phyloP scores from a whole-genome alignment of 345 rosid species.

The Cardamine chenopodiifolia region DNA sequence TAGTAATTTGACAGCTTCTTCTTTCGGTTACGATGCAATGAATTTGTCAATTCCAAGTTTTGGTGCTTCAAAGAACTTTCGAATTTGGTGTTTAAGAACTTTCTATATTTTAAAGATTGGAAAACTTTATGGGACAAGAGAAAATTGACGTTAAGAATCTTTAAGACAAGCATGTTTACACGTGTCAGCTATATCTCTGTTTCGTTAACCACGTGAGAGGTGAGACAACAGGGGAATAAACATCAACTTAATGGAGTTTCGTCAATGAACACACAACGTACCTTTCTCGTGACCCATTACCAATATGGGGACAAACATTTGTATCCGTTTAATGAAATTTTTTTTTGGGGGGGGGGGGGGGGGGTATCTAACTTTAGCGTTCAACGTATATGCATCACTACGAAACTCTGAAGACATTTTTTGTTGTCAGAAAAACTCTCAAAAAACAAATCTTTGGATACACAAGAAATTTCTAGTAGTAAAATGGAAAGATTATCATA shows the following conservation, averaged over 20 bases:
- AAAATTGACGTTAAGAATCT: background rate
- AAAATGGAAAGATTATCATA: background rate
- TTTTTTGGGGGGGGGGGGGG: too few species aligned
- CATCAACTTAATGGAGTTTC: background rate
- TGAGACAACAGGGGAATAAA: slow-evolving; percentile 16
- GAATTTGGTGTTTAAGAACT: slow-evolving; percentile 28
- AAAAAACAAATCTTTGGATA: background rate
- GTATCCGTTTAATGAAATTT: background rate
- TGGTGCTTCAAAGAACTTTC: slow-evolving; percentile 29
- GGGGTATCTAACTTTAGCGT: background rate
- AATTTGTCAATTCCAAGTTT: slow-evolving; percentile 21
- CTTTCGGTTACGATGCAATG: slow-evolving; percentile 41
- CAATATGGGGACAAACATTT: background rate
- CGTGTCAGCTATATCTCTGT: slow-evolving; percentile 37
- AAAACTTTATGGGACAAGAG: slow-evolving; percentile 14
- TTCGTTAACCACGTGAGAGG: slow-evolving; percentile 24
- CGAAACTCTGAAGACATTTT: background rate
- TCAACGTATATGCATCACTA: slow-evolving; percentile 25
- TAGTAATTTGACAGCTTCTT: slow-evolving; percentile 32
- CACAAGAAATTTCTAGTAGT: background rate
- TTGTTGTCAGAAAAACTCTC: background rate
- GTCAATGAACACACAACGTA: slow-evolving; percentile 22
- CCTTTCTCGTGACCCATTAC: slow-evolving; percentile 30
- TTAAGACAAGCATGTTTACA: slow-evolving; percentile 17
- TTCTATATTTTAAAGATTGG: slow-evolving; percentile 29